These are phyloP conservation scores for Flaveria bidentis DNA, from an alignment of 129 eudicot genomes.

Conservation along the genomic window DNA sequence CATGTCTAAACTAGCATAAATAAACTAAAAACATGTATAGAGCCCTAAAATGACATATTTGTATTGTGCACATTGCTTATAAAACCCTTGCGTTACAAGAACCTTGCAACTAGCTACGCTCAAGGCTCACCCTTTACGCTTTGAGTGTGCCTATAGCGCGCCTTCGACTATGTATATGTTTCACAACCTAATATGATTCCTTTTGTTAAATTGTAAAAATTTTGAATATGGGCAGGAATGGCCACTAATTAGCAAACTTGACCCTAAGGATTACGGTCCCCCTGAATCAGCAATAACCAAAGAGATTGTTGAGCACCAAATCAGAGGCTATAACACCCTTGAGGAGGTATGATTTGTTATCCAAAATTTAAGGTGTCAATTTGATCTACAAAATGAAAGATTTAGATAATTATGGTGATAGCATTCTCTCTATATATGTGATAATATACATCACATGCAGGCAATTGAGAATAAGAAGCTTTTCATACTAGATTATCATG, in stretches of 20 bases:
- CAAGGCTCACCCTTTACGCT: too few species aligned
- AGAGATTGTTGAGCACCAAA: constrained; percentile 50
- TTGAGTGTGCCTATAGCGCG: too few species aligned
- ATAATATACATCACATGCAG: constrained; percentile 31
- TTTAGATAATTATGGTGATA: too few species aligned
- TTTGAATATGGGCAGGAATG: constrained; percentile 51
- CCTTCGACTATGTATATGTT: too few species aligned
- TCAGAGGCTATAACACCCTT: constrained; percentile 45
- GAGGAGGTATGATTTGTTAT: constrained; percentile 39
- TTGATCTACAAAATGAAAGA: not conserved
- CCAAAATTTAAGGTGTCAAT: not conserved
- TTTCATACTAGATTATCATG: constrained; percentile 65
- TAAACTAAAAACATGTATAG: too few species aligned
- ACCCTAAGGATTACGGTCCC: constrained; percentile 64
- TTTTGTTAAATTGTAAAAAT: not conserved
- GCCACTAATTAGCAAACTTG: constrained; percentile 72
- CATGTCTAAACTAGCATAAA: too few species aligned
- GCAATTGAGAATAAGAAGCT: constrained; percentile 63
- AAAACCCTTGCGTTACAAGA: too few species aligned
- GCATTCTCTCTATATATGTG: too few species aligned
- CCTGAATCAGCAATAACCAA: constrained; percentile 68
- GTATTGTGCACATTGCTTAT: too few species aligned
- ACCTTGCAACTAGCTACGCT: too few species aligned
- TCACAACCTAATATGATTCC: not conserved
- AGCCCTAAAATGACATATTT: too few species aligned